Conservation (phyloP, 345 rosid genomes). For the Acer saccharum region DNA sequence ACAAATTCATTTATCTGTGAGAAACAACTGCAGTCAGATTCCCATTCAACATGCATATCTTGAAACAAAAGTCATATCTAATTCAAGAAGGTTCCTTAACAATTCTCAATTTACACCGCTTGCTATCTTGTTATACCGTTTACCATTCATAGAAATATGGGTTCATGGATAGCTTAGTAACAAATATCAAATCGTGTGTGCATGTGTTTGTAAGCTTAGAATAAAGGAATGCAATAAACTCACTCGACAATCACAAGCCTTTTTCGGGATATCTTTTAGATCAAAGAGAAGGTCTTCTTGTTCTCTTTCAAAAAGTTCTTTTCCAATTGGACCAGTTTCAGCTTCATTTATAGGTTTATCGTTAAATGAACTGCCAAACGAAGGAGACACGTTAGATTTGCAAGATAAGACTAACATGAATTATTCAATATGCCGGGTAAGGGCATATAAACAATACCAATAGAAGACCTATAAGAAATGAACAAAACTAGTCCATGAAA, state of each 20-base stretch:
- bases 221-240: constrained; percentile 35
- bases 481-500: neutral
- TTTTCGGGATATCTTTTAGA: constrained; percentile 90
- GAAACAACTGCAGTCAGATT: constrained; percentile 10
- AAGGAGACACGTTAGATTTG: constrained; percentile 11
- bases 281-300: constrained; percentile 90
- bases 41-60: neutral
- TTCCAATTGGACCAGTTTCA: constrained; percentile 82
- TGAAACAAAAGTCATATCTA: neutral
- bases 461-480: neutral
- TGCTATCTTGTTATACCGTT: neutral
- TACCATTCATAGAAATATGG: neutral
- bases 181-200: neutral
- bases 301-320: constrained; percentile 91
- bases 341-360: constrained; percentile 86
- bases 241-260: constrained; percentile 98
- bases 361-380: constrained; percentile 74
- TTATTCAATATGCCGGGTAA: constrained; percentile 8
- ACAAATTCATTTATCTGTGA: constrained; percentile 90
- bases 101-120: neutral
- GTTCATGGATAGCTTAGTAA: neutral
- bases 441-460: neutral
- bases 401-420: constrained; percentile 16
- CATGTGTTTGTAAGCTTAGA: neutral
- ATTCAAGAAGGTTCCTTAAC: neutral